phyloP scores from a whole-genome alignment of 768 basidiomycete genomes.

The Dioszegia crocea region DNA sequence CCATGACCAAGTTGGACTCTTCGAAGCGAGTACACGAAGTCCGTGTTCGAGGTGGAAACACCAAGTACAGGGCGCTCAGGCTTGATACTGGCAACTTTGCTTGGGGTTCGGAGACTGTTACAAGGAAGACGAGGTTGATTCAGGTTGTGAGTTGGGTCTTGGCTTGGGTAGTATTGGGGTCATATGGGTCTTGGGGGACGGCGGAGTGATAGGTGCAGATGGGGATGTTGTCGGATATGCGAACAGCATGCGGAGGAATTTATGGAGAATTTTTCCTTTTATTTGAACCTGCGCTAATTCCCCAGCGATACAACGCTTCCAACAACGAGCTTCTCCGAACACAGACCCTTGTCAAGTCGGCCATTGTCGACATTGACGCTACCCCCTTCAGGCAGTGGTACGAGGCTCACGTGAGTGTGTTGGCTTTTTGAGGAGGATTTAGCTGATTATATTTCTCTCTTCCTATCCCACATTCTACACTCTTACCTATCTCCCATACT shows the following conservation, averaged over 20 bases:
- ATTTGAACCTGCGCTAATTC: constrained; percentile 3
- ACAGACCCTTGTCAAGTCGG: constrained; percentile 96
- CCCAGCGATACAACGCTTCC: constrained; percentile 92
- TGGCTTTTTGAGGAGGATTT: too few species aligned
- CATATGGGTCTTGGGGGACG: neutral
- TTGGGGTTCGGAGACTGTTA: constrained; percentile 92
- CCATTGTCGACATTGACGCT: constrained; percentile 96
- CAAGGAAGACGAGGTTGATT: constrained; percentile 93
- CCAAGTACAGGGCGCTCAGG: constrained; percentile 93
- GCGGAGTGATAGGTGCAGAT: neutral
- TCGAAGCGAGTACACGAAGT: constrained; percentile 92
- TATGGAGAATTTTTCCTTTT: constrained; percentile 1
- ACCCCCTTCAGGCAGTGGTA: constrained; percentile 99
- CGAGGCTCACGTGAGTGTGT: constrained; percentile 82
- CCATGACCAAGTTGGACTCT: constrained; percentile 88
- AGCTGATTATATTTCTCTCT: neutral
- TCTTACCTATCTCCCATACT: neutral
- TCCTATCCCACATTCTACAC: neutral
- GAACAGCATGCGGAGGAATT: neutral
- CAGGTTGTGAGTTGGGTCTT: constrained; percentile 67
- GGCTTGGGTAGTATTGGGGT: neutral
- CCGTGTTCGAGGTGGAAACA: constrained; percentile 90
- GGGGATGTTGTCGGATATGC: constrained; percentile 1
- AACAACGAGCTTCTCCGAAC: constrained; percentile 99
- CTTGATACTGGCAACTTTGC: constrained; percentile 97